A percentile compares a stretch with the other conserved stretches of the same genome.
phyloP scores from a whole-genome alignment of 176 grass and related monocot genomes.

The Panicum miliaceum region DNA sequence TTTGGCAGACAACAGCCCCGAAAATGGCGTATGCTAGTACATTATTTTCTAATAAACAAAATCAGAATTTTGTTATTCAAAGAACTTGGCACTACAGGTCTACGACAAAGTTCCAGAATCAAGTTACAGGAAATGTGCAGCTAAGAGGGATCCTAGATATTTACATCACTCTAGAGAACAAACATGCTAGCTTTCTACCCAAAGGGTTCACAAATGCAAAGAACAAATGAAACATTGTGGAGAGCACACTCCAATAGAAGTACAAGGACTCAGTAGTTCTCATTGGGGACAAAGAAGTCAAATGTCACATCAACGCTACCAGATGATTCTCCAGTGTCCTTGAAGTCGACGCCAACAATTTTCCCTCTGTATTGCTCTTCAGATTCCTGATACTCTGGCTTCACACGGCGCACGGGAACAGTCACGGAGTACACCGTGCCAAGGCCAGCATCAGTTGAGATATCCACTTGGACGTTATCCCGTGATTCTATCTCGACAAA shows the following conservation, averaged over 20 bases:
- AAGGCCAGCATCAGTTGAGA: slow-evolving; percentile 80
- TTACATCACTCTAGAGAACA: slow-evolving; percentile 42
- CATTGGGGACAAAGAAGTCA: slow-evolving; percentile 78
- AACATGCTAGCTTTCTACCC: slow-evolving; percentile 23
- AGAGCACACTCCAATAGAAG: neutral
- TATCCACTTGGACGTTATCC: slow-evolving; percentile 92
- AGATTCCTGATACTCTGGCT: slow-evolving; percentile 87
- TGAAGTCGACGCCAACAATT: slow-evolving; percentile 79
- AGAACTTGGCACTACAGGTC: neutral
- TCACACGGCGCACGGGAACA: slow-evolving; percentile 79
- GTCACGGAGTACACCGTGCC: slow-evolving; percentile 88
- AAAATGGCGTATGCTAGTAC: neutral
- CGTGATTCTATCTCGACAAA: slow-evolving; percentile 93
- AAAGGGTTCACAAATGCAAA: neutral
- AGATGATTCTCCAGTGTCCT: slow-evolving; percentile 79
- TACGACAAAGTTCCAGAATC: slow-evolving; percentile 31
- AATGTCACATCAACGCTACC: slow-evolving; percentile 87
- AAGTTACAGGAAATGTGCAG: slow-evolving; percentile 33
- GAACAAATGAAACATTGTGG: neutral
- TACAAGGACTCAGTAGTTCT: slow-evolving; percentile 52
- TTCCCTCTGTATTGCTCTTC: slow-evolving; percentile 89
- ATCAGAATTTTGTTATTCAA: neutral
- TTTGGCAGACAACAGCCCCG: too few relatives aligned
- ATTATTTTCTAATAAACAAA: slow-evolving; percentile 3
- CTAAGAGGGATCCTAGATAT: slow-evolving; percentile 44